Evolutionary conservation across 73 alveolate genomes (phyloP), one percentile per base, ranked within the genome.

Genomic region (Vitrella brassicaformis): DNA sequence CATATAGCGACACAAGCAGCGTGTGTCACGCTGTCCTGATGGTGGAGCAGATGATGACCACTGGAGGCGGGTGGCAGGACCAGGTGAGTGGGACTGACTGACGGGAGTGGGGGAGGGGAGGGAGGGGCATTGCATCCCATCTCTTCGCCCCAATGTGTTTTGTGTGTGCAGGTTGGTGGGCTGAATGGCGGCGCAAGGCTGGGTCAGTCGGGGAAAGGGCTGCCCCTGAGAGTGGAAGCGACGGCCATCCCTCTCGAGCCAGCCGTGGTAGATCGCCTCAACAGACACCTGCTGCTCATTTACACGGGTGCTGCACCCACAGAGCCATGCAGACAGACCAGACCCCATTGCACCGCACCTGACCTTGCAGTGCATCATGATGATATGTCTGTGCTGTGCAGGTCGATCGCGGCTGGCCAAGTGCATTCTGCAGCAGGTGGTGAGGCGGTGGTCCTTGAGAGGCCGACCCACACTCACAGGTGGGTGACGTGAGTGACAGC

Each of bases 51-150:
- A 80, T 80, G 70, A 27, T 80, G 74, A 80, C 82, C 27, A 80
- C 87, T 19, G 87, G 87, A 0, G 87, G 87, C 8, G 87, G 87
- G 8, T 80, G 87, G 87, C 87, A 80, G 65, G 87, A 80, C 71
- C 75, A 79, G 66, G 71, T 70, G 74, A 75, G 85, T 26, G 85
- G 77, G 14, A 67, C 56, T 39, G 56, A 14, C 14, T 14, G 4
- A 39, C 56, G 22, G 4, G 14, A 8, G 56, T 4, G 14, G 14
- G 4, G 56, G 14, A 8, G 4, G 4, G 56, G 56, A 14, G 22
- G 4, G 56, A 39, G 56, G 14, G n/a, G n/a, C n/a, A n/a, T n/a
- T 7, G 67, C 19, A n/a, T 10, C 67, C n/a, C n/a, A n/a, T n/a
- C n/a, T n/a, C n/a, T n/a, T n/a, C n/a, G n/a, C n/a, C n/a, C n/a